These are phyloP conservation scores for Xylaria venustula DNA, from an alignment of 495 filamentous ascomycete species.

Conservation along the genomic window DNA sequence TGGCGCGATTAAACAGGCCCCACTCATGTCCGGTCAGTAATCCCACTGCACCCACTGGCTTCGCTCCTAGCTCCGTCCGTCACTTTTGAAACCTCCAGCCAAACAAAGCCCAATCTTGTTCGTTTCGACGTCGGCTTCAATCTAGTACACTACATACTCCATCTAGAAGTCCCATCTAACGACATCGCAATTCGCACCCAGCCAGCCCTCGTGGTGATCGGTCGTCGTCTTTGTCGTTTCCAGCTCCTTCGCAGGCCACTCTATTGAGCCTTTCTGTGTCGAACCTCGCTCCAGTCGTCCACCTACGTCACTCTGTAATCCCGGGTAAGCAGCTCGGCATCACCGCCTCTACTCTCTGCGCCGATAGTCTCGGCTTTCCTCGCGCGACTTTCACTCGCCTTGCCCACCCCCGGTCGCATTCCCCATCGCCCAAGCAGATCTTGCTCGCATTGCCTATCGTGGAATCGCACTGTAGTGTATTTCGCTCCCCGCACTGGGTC, in stretches of 20 bases:
- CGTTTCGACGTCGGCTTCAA: no score
- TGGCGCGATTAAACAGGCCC: conserved; percentile 1
- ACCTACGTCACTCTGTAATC: conserved; percentile 8
- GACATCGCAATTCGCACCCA: no score
- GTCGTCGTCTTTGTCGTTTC: not conserved
- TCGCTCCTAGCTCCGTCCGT: not conserved
- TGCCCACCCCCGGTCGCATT: conserved; percentile 22
- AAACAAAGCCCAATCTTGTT: no score
- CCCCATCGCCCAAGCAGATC: conserved; percentile 27
- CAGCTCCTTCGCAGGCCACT: not conserved
- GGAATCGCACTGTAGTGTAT: conserved; percentile 17
- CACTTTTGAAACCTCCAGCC: no score
- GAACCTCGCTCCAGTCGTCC: not conserved
- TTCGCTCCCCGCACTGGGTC: conserved; percentile 29
- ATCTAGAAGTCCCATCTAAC: not conserved
- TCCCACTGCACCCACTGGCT: not conserved
- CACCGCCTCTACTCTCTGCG: conserved; percentile 11
- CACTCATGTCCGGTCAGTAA: not conserved
- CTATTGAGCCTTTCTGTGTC: not conserved
- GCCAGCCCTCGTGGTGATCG: no score
- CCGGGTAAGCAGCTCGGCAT: conserved; percentile 7
- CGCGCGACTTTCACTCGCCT: conserved; percentile 17
- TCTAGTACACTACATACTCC: no score
- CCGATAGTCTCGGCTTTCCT: conserved; percentile 16
- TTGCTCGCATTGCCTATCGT: conserved; percentile 22